phyloP scores from a whole-genome alignment of 2,329 filamentous ascomycete genomes.

The Lecanicillium sp. region DNA sequence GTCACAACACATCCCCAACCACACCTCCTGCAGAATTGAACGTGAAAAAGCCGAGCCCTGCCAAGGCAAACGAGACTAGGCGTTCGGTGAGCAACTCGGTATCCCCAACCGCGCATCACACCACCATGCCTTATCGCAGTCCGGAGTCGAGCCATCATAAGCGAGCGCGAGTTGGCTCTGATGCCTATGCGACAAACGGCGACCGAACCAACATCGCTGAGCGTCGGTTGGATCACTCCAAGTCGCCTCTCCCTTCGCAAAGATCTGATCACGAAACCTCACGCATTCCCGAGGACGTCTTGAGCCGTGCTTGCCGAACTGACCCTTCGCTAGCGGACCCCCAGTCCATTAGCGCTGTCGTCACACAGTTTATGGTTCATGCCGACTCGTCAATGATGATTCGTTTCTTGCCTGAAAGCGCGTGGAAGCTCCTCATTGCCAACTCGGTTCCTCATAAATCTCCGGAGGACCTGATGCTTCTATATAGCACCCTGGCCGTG shows the following conservation, averaged over 20 bases:
- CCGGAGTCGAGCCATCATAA: conserved; percentile 22
- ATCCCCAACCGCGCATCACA: background rate
- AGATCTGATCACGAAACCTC: conserved; percentile 30
- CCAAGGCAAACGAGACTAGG: conserved; percentile 23
- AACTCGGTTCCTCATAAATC: conserved; percentile 26
- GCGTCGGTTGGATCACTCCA: conserved; percentile 27
- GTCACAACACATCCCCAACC: conserved; percentile 48
- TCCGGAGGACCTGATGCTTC: conserved; percentile 36
- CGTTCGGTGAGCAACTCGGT: conserved; percentile 33
- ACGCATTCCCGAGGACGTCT: conserved; percentile 39
- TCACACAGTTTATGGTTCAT: conserved; percentile 34
- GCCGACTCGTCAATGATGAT: conserved; percentile 32
- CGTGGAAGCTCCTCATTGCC: conserved; percentile 29
- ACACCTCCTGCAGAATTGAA: conserved; percentile 43
- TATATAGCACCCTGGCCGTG: conserved; percentile 34
- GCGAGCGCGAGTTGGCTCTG: conserved; percentile 38
- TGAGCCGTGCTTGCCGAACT: conserved; percentile 40
- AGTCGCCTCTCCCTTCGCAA: conserved; percentile 27
- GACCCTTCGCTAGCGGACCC: conserved; percentile 39
- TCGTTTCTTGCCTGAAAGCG: conserved; percentile 31
- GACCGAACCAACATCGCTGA: conserved; percentile 21
- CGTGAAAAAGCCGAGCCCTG: conserved; percentile 28
- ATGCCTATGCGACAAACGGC: conserved; percentile 30
- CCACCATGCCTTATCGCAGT: background rate
- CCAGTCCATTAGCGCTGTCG: conserved; percentile 27